Percentiles rank a stretch among this genome's conserved stretches.
Evolutionary conservation across 371 early-diverging fungal genomes (phyloP).

Genomic region (Catenaria anguillulae): DNA sequence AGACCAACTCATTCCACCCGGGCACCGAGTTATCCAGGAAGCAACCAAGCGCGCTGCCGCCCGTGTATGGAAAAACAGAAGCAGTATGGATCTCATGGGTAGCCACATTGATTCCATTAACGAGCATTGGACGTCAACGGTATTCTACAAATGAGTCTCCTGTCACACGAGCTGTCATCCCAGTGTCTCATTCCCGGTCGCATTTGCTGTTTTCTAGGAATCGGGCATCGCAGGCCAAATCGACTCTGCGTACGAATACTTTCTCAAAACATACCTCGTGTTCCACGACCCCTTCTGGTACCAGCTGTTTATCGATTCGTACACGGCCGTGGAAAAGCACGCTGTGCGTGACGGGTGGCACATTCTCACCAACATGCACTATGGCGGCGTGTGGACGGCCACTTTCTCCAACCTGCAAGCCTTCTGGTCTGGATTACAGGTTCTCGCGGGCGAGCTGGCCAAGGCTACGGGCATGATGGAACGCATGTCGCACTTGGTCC

Average conservation of each 20-base stretch:
- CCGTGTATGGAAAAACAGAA: constrained; percentile 55
- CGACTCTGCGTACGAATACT: constrained; percentile 87
- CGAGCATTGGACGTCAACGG: constrained; percentile 21
- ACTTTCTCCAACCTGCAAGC: neutral
- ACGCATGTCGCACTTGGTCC: constrained; percentile 63
- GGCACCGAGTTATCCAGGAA: no score
- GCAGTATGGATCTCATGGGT: constrained; percentile 60
- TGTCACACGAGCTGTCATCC: no score
- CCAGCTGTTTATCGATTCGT: constrained; percentile 64
- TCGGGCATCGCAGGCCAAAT: constrained; percentile 79
- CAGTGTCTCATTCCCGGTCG: no score
- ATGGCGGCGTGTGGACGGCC: neutral
- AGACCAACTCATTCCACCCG: neutral
- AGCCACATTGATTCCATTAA: constrained; percentile 60
- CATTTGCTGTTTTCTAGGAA: no score
- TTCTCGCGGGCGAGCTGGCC: constrained; percentile 67
- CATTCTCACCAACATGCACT: neutral
- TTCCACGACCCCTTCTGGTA: constrained; percentile 67
- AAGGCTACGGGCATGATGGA: constrained; percentile 58
- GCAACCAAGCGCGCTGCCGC: no score
- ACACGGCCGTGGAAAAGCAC: constrained; percentile 46
- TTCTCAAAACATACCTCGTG: constrained; percentile 71
- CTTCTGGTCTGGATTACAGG: constrained; percentile 20
- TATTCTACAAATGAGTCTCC: no score
- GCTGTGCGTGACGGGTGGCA: constrained; percentile 16